A percentile compares a stretch with the other conserved stretches of the same genome.
phyloP scores from a whole-genome alignment of 1,139 yeast genomes.

The Scheffersomyces titani region DNA sequence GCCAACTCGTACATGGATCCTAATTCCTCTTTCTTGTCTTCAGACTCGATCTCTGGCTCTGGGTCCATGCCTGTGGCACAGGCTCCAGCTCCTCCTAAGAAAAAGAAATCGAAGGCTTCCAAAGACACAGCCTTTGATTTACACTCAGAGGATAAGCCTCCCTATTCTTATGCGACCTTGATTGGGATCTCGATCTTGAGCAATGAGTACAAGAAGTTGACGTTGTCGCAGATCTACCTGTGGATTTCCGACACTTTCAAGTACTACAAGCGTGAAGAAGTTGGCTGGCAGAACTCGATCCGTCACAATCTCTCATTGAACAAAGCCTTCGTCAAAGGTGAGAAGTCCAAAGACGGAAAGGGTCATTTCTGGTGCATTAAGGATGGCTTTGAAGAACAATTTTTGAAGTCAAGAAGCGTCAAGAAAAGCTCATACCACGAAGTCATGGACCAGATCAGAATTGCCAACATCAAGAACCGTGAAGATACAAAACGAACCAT shows the following conservation, averaged over 20 bases:
- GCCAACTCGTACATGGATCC: neutral
- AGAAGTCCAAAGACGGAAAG: constrained; percentile 91
- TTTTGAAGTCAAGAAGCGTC: constrained; percentile 61
- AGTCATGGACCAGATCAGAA: constrained; percentile 45
- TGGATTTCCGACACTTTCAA: constrained; percentile 91
- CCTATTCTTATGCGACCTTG: constrained; percentile 89
- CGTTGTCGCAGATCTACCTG: constrained; percentile 85
- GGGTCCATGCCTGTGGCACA: neutral
- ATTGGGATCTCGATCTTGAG: constrained; percentile 93
- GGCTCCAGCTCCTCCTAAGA: constrained; percentile 10
- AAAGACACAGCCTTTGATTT: constrained; percentile 36
- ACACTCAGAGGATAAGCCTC: constrained; percentile 69
- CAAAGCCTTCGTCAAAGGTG: constrained; percentile 88
- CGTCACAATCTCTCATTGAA: constrained; percentile 83
- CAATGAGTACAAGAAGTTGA: constrained; percentile 75
- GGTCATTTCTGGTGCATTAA: constrained; percentile 97
- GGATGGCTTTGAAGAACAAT: constrained; percentile 78
- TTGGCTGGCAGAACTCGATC: constrained; percentile 93
- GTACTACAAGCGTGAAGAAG: constrained; percentile 81
- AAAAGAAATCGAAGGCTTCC: constrained; percentile 27
- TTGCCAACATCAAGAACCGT: constrained; percentile 8
- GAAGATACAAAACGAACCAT: constrained; percentile 19
- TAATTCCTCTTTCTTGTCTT: neutral
- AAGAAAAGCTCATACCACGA: constrained; percentile 49
- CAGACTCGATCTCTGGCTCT: neutral